Evolutionary conservation across 768 basidiomycete genomes (phyloP), one percentile per base, ranked within the genome.

Genomic region (Termitomyces sp.): DNA sequence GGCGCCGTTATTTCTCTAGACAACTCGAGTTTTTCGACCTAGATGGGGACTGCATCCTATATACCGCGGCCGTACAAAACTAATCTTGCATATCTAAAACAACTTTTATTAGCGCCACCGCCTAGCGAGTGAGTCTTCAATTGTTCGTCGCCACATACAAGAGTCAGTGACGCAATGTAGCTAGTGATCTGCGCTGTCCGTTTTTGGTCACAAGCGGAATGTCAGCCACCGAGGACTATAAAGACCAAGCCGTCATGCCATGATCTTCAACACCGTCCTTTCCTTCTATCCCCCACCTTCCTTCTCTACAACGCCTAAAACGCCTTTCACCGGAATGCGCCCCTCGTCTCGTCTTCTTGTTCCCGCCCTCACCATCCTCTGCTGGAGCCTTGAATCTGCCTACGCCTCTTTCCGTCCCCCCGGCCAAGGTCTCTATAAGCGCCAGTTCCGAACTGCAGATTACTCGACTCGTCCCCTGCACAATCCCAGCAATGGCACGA

Each of bases 301-400:
- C 16, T 34, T 43, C 37, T 5, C 32, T 49, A 37, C 0, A 32
- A 47, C 37, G 9, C 29, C 17, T 32, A 48, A 53, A 21, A 49
- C 31, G 47, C 41, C 23, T 19, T 29, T 54, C 43, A n/a, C 25
- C 35, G 55, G 23, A 40, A 62, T 62, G 59, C 57, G 53, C 21
- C 52, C 48, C 31, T 59, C 56, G 10, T 55, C 35, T 19, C 55
- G 47, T 46, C 31, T 65, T 34, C 35, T 61, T 45, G 42, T 62
- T 29, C 53, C 62, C 23, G 41, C 41, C 19, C 53, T 64, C 17
- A 57, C 54, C 12, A 34, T 64, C 31, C 38, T 64, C 4, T 52
- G 27, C 45, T 65, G 58, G 59, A 59, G 58, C 35, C 32, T 61
- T 46, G 51, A 45, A 29, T n/a, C 44, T 29, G 8, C 27, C 44